Base-by-base conservation (phyloP, 2,329 filamentous ascomycete species). In the Venturia pyrina region DNA sequence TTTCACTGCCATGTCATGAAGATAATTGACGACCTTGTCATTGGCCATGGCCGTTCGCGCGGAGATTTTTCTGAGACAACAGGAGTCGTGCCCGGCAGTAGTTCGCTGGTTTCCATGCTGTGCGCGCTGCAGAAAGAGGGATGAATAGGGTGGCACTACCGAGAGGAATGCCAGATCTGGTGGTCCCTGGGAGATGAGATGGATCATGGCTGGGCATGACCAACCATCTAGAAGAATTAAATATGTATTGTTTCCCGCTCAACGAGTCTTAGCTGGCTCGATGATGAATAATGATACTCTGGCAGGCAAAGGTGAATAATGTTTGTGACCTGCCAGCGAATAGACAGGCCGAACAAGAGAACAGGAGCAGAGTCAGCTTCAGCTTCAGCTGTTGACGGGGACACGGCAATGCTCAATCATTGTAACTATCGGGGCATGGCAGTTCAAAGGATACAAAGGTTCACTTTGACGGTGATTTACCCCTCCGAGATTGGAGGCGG, bases 401-500 rank as follows among this genome's bases (percentile, higher is more conserved):
- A 28, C 28, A 28, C 28, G 28, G 28, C 28, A 28, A 28, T 28
- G 2, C 28, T 28, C 28, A 2, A 28, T 28, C 28, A 28, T 28
- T 28, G 28, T 28, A 28, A 2, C 28, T 2, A 28, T 28, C 4
- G 28, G 28, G 4, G 28, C 28, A 4, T 28, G 4, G 4, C 28
- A 28, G 28, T 28, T 2, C 6, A 28, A 24, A 53, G 48, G 48
- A n/a, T 53, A 11, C 32, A 37, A 32, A 10, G 8, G 53, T 59
- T 6, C 53, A 59, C 34, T 57, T 57, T 57, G 5, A 57, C 28
- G 50, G 28, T 32, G 28, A 28, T 28, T 28, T 28, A 28, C 28
- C 28, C 28, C 28, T 59, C 53, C 53, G 53, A 59, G 53, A 59
- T 59, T 59, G 53, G 53, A 37, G 53, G 32, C 53, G 53, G 53